These are phyloP conservation scores for Eucalyptus victrix DNA, from an alignment of 345 rosid species.

Conservation along the genomic window DNA sequence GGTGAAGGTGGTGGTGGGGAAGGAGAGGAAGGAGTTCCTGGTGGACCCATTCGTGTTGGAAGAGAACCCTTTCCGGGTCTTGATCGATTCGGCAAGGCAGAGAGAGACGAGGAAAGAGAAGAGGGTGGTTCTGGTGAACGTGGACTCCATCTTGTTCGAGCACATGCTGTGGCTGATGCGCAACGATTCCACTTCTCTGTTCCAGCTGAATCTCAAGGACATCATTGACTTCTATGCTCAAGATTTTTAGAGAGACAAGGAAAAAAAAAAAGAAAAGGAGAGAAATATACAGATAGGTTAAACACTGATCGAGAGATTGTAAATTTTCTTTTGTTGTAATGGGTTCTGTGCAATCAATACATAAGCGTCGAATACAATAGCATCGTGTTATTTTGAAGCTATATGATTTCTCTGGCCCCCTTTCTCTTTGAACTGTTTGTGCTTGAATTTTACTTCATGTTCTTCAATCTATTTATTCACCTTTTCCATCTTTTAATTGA, in stretches of 20 bases:
- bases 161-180: slow-evolving; percentile 80
- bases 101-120: not conserved
- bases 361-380: not conserved
- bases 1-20: slow-evolving; percentile 74
- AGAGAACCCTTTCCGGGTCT: slow-evolving; percentile 50
- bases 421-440: not conserved
- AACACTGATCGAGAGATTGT: not conserved
- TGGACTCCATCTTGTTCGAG: slow-evolving; percentile 81
- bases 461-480: not conserved
- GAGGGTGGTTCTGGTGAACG: slow-evolving; percentile 36
- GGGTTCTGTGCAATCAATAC: not conserved
- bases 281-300: not conserved
- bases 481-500: not conserved
- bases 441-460: not conserved
- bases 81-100: slow-evolving; percentile 17
- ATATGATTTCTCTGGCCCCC: not conserved
- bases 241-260: slow-evolving; percentile 19
- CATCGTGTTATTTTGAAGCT: not conserved
- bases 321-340: not conserved
- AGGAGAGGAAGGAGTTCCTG: slow-evolving; percentile 60
- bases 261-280: not conserved
- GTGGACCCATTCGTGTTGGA: slow-evolving; percentile 58
- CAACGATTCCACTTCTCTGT: slow-evolving; percentile 54
- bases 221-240: slow-evolving; percentile 72
- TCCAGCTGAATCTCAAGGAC: slow-evolving; percentile 58